Evolutionary conservation across 208 protist species (phyloP), one percentile per base, ranked within the genome.

Genomic region (Herpetomonas tarakana): DNA sequence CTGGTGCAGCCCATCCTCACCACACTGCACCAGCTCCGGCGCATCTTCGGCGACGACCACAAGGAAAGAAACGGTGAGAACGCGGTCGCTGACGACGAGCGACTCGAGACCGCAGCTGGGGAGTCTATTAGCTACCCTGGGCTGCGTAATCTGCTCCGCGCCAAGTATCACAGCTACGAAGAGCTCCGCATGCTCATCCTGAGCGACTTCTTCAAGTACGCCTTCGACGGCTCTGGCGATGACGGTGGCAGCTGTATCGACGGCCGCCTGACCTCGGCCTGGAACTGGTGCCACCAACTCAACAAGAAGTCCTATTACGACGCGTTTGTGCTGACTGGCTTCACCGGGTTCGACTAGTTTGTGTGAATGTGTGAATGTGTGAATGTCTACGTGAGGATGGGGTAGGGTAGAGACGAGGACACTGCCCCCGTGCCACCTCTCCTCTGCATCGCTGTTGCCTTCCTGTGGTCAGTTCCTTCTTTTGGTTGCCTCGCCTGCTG

Each of bases 301-400:
- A 76, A 97, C 38, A 98, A 98, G 76, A 99, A 99, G 64, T n/a
- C 55, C 21, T 99, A 92, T 68, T 98, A 97, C 59, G 86, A 94
- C 22, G 78, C 98, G 1, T 99, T 99, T 80, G 74, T 98, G 35
- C 65, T 99, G 3, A 79, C 85, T 30, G 97, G 97, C 9, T 99
- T 99, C 61, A 79, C 58, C 44, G 94, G 96, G 29, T 99, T 99
- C 64, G 98, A 99, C 68, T 98, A 57, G 65, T 29, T 35, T 58
- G 31, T 24, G 18, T 58, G 3, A 7, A 30, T n/a, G 21, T 25
- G 3, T 14, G 4, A 25, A 31, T 11, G 16, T 30, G 0, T 55
- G 51, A 6, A n/a, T n/a, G n/a, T 21, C 45, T 50, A 14, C 9
- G 45, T 21, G 18, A 14, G 45, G n/a, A n/a, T n/a, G n/a, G n/a